Base-by-base conservation (phyloP, 345 rosid genomes). In the Arabidopsis arenosa region DNA sequence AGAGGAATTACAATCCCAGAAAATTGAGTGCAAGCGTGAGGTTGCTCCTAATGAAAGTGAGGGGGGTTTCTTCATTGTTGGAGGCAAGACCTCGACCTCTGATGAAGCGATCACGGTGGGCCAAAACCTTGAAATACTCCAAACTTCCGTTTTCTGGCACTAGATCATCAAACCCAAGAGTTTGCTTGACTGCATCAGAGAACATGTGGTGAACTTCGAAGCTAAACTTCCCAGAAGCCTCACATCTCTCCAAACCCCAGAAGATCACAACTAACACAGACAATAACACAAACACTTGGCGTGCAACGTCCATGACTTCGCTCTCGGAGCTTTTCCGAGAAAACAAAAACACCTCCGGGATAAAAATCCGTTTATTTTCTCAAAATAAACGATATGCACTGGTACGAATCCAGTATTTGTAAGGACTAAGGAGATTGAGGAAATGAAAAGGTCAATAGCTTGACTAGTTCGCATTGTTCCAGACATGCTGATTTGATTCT, bases 51-150 rank as follows among this genome's bases (percentile, higher is more conserved):
- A 61, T 26, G 85, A 78, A 89, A 64, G 95, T 86, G n/a, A 94
- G 49, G 0, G 89, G 84, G 9, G 86, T 32, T 53, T 64, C 43
- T 58, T 75, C 70, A 9, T 77, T 67, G 78, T 43, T 3, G 49
- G 81, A 65, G 37, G 85, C 90, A 63, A 92, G 87, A 70, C 85
- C 70, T 14, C 96, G 96, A 66, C 97, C 92, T 35, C 85, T 90
- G 51, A 90, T 60, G 15, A 79, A 49, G 5, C 75, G 84, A 80
- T 92, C 98, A 37, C 91, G 96, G 61, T 84, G 85, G 12, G 82
- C 88, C 93, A 89, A 68, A 48, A 85, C 81, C 47, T 58, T 78
- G 54, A 78, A 72, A 28, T 72, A 78, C n/a, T 78, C 77, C 62
- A 78, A 30, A 43, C 68, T 71, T 40, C 68, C 77, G 0, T 47